phyloP scores from a whole-genome alignment of 176 grass and related monocot genomes.

The Canna indica region DNA sequence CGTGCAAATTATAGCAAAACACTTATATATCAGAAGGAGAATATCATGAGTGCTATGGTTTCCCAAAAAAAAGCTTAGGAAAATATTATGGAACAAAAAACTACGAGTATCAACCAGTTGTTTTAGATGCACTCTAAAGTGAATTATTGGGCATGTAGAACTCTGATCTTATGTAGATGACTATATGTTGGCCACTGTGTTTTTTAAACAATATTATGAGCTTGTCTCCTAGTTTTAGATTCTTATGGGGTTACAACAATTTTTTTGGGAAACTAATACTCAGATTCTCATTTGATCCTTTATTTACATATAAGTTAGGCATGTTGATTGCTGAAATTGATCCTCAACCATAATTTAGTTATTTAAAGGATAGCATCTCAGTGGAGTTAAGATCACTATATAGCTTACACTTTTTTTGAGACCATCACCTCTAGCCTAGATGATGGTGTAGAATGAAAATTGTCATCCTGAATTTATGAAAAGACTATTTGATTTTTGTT shows the following conservation, averaged over 20 bases:
- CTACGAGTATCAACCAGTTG: too few species aligned
- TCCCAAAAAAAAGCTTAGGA: too few species aligned
- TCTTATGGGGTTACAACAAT: too few species aligned
- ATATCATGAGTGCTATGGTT: too few species aligned
- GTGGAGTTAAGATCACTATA: background rate
- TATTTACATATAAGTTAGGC: background rate
- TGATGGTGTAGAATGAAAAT: background rate
- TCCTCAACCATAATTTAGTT: background rate
- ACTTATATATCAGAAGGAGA: too few species aligned
- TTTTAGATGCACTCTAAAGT: background rate
- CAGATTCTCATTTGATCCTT: too few species aligned
- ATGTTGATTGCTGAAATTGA: background rate
- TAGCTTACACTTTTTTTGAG: background rate
- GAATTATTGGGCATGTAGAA: background rate
- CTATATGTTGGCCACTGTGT: background rate
- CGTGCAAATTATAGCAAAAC: conserved; percentile 34
- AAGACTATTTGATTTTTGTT: background rate
- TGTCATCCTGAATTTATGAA: background rate
- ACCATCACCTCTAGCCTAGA: background rate
- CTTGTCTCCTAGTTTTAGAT: too few species aligned
- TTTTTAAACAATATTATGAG: too few species aligned
- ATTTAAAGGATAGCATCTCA: background rate
- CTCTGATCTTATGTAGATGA: background rate
- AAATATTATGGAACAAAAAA: too few species aligned
- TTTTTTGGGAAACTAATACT: too few species aligned